A percentile compares a stretch with the other conserved stretches of the same genome.
Conservation (phyloP, 2,329 filamentous ascomycete species). For the Clonostachys chloroleuca region DNA sequence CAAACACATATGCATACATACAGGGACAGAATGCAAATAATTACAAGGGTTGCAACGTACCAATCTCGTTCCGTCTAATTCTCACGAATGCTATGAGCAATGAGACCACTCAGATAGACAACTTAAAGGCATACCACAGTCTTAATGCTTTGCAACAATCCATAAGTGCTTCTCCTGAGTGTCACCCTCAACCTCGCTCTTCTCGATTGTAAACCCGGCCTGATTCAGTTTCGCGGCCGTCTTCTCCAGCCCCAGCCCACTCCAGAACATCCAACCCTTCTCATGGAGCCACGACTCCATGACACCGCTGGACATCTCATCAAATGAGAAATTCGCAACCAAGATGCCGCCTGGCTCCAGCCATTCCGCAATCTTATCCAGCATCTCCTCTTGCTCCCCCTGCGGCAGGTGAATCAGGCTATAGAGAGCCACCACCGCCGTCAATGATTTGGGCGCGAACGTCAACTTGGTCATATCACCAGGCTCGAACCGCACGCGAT, state of each 20-base stretch:
- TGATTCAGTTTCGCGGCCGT: constrained; percentile 26
- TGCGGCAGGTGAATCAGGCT: constrained; percentile 50
- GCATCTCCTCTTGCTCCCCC: constrained; percentile 39
- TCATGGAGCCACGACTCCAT: constrained; percentile 30
- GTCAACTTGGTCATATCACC: constrained; percentile 31
- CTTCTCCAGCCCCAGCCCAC: constrained; percentile 27
- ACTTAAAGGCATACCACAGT: too few species aligned
- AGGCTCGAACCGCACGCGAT: constrained; percentile 5
- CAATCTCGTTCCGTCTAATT: too few species aligned
- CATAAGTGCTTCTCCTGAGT: constrained; percentile 28
- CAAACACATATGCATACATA: too few species aligned
- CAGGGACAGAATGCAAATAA: too few species aligned
- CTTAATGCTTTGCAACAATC: constrained; percentile 27
- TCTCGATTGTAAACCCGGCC: constrained; percentile 18
- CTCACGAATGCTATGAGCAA: too few species aligned
- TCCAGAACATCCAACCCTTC: constrained; percentile 38
- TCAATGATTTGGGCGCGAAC: constrained; percentile 26
- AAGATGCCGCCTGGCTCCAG: constrained; percentile 44
- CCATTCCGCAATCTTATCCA: constrained; percentile 40
- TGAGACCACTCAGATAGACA: not conserved
- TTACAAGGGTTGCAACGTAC: too few species aligned
- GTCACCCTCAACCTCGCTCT: constrained; percentile 20
- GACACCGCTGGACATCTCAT: constrained; percentile 16
- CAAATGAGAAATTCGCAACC: constrained; percentile 38
- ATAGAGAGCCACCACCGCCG: constrained; percentile 47